Percentiles rank a stretch among this genome's conserved stretches.
These are phyloP conservation scores for Hericium alpestre DNA, from an alignment of 768 basidiomycete genomes.

Conservation along the genomic window DNA sequence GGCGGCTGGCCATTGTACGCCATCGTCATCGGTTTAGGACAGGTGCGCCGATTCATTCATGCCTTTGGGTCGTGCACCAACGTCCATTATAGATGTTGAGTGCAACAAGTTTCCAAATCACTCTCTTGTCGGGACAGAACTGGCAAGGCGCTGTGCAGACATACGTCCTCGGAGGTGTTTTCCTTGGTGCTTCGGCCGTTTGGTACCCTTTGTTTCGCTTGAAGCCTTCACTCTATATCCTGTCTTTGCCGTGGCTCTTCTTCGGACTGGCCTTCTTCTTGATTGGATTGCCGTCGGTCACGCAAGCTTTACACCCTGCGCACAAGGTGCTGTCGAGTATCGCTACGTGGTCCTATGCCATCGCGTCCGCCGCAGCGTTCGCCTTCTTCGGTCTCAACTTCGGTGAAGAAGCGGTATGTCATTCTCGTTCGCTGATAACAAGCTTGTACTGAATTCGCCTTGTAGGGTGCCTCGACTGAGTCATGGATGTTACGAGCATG, in stretches of 20 bases:
- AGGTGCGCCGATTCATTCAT: constrained; percentile 32
- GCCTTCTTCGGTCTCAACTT: constrained; percentile 93
- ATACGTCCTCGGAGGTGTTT: constrained; percentile 85
- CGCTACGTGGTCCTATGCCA: constrained; percentile 86
- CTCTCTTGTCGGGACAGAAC: constrained; percentile 77
- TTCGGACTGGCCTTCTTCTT: constrained; percentile 86
- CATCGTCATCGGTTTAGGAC: constrained; percentile 78
- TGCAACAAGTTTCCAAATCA: constrained; percentile 92
- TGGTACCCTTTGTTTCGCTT: constrained; percentile 89
- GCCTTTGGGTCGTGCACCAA: not conserved
- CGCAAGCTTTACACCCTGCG: constrained; percentile 42
- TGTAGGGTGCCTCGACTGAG: constrained; percentile 84
- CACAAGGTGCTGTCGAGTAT: constrained; percentile 62
- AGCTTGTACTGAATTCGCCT: constrained; percentile 4
- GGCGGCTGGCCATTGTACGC: constrained; percentile 88
- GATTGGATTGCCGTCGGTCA: constrained; percentile 78
- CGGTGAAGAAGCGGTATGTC: constrained; percentile 81
- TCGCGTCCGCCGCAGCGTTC: constrained; percentile 90
- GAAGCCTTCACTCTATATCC: constrained; percentile 79
- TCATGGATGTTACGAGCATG: constrained; percentile 89
- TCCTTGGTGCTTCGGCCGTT: constrained; percentile 72
- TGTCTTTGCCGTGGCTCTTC: constrained; percentile 84
- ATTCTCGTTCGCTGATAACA: not conserved
- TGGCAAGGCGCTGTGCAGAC: constrained; percentile 72
- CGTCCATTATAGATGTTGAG: constrained; percentile 54